Percentiles rank a stretch among this genome's conserved stretches.
phyloP scores from a whole-genome alignment of 805 yeast species.

The Saturnispora ahearnii region DNA sequence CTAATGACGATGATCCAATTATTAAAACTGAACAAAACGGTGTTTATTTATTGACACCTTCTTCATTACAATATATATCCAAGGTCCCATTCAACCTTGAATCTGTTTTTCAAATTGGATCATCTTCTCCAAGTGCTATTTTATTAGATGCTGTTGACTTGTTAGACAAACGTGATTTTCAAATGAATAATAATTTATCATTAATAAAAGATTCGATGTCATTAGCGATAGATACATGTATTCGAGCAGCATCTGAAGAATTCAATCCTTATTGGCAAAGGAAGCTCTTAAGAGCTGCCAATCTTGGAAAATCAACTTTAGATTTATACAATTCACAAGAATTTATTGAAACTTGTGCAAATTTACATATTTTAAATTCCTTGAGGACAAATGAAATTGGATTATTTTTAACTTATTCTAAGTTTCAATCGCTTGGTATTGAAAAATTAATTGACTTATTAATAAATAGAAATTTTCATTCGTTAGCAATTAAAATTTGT shows the following conservation, averaged over 20 bases:
- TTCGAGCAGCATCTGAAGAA: constrained; percentile 69
- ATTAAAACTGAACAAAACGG: constrained; percentile 60
- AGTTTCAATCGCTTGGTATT: constrained; percentile 45
- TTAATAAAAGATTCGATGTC: constrained; percentile 39
- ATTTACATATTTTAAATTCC: constrained; percentile 59
- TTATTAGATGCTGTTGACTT: constrained; percentile 70
- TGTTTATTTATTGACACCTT: constrained; percentile 49
- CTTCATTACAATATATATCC: constrained; percentile 50
- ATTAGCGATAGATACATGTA: constrained; percentile 61
- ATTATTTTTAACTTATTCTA: constrained; percentile 51
- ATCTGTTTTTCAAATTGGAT: constrained; percentile 72
- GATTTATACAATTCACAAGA: constrained; percentile 48
- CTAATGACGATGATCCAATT: constrained; percentile 32
- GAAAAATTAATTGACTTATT: constrained; percentile 49
- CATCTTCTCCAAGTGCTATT: constrained; percentile 74
- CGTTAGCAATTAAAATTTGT: constrained; percentile 54
- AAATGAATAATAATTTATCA: constrained; percentile 69
- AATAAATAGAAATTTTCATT: constrained; percentile 48
- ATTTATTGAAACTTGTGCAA: constrained; percentile 55
- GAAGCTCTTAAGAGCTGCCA: constrained; percentile 65
- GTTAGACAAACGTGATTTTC: constrained; percentile 59
- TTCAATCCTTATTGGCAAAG: constrained; percentile 76
- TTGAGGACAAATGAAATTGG: constrained; percentile 60
- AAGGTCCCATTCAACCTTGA: constrained; percentile 51
- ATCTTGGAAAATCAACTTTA: constrained; percentile 70